Evolutionary conservation across 2,329 filamentous ascomycete genomes (phyloP), one percentile per base, ranked within the genome.

Genomic region (Fusarium circinatum): DNA sequence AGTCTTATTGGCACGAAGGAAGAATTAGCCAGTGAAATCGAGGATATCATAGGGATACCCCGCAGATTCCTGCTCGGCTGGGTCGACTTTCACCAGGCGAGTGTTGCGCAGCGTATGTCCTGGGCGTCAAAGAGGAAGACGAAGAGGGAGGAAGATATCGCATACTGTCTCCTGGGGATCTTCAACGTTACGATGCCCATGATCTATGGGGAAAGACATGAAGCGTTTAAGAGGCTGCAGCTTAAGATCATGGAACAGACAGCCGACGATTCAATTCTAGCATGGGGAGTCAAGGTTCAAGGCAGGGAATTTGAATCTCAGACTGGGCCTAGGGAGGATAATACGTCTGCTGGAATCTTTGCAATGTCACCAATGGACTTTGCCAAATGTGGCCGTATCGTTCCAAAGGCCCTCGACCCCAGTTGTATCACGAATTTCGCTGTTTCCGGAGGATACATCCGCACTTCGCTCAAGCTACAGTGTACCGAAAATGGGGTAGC

Each of bases 101-200:
- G 60, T 5, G 60, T 66, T 13, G 63, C 60, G 4, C 63, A 66
- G 10, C 59, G 63, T 3, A 66, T 66, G 60, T 66, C 63, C 2
- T 66, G 63, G 63, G 63, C 63, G 3, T 63, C 63, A 0, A 66
- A 48, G 6, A 42, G 63, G 9, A 34, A n/a, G 24, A 65, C 63
- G 2, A 66, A 57, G 14, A 56, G 63, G 22, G 42, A 49, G 14
- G 63, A 66, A n/a, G 63, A 65, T 8, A 57, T 65, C 6, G 63
- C 60, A 0, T 66, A 66, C 18, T 65, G 63, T 3, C 60, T 66
- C n/a, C 11, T 66, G 2, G 60, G 63, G 2, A 49, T 65, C 7
- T 66, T 66, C 12, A 32, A 57, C 7, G 12, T 66, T 11, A 28
- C 59, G 1, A 66, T 66, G 60, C 60, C 60, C 1, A 65, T 66